Base-by-base conservation (phyloP, 495 filamentous ascomycete species). In the Penicillium soppii region DNA sequence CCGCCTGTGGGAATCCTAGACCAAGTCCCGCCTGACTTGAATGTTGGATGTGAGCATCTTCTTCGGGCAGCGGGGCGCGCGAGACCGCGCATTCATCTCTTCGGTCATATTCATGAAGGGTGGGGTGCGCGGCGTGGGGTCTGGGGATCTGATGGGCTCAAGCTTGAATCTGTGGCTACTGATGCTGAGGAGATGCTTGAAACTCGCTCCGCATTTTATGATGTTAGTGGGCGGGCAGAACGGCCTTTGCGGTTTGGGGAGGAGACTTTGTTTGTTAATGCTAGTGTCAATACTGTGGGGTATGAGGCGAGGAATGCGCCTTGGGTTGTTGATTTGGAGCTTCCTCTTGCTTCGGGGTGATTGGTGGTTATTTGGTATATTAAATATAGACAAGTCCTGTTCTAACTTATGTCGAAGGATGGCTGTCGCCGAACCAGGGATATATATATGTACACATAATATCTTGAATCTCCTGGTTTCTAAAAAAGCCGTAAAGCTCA, bases 241-340 rank as follows among this genome's bases (percentile, higher is more conserved):
- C 58, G 33, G 37, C 68, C 71, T 12, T 52, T 86, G 47, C 47
- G 57, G 37, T 62, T 63, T 39, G 81, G 82, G 0, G 52, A 74
- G 49, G 76, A 88, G 54, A 90, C 88, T 6, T 50, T 91, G 4
- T 86, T 90, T 64, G 78, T 90, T 5, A 91, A 91, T 73, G 88
- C 87, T 3, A 79, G 81, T 49, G 78, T 89, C 22, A 74, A 81
- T 59, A 74, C 70, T 20, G 57, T 79, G 13, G 39, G 47, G 10
- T 85, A 84, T 66, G 50, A 58, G 15, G 70, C 79, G 12, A 35
- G 59, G 13, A 79, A 88, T 65, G 77, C 75, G 39, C 79, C 82
- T 1, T 88, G 82, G 82, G 40, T 86, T 8, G 76, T 89, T 23
- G 82, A 88, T 65, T 47, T 89, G 37, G 84, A 87, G 54, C 59